Percentiles rank a stretch among this genome's conserved stretches.
Conservation (phyloP, 345 rosid species). For the Cochlearia excelsa region DNA sequence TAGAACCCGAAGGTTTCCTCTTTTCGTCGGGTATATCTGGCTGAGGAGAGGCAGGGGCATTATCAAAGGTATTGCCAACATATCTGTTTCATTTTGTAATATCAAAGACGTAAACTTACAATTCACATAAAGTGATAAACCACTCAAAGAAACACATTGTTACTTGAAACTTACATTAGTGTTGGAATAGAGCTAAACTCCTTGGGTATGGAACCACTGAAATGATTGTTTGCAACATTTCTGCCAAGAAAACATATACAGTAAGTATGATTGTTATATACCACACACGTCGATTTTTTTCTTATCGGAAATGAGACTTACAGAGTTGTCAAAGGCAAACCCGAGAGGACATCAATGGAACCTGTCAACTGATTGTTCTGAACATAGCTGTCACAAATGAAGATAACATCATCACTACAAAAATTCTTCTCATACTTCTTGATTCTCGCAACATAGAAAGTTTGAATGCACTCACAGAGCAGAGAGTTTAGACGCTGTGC, state of each 20-base stretch:
- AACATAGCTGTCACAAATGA: constrained; percentile 57
- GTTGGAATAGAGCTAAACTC: constrained; percentile 63
- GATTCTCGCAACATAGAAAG: constrained; percentile 10
- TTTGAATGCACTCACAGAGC: constrained; percentile 56
- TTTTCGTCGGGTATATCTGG: constrained; percentile 51
- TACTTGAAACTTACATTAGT: constrained; percentile 58
- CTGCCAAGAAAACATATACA: constrained; percentile 44
- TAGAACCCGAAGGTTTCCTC: constrained; percentile 47
- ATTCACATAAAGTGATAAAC: constrained; percentile 20
- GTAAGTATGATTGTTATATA: constrained; percentile 9
- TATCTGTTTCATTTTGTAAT: constrained; percentile 54
- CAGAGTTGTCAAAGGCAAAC: constrained; percentile 72
- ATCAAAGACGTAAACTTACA: not conserved
- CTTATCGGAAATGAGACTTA: constrained; percentile 42
- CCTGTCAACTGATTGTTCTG: constrained; percentile 94
- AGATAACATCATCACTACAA: constrained; percentile 10
- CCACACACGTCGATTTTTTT: not conserved
- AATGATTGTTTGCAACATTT: constrained; percentile 86
- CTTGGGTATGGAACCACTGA: constrained; percentile 85
- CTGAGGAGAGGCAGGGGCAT: constrained; percentile 78
- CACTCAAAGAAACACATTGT: not conserved
- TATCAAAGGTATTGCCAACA: constrained; percentile 79
- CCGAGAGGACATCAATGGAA: constrained; percentile 57
- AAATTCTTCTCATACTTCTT: not conserved
- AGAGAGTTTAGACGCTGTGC: constrained; percentile 65